These are phyloP conservation scores for Ustilaginoidea virens DNA, from an alignment of 2,329 filamentous ascomycete species.

Conservation along the genomic window DNA sequence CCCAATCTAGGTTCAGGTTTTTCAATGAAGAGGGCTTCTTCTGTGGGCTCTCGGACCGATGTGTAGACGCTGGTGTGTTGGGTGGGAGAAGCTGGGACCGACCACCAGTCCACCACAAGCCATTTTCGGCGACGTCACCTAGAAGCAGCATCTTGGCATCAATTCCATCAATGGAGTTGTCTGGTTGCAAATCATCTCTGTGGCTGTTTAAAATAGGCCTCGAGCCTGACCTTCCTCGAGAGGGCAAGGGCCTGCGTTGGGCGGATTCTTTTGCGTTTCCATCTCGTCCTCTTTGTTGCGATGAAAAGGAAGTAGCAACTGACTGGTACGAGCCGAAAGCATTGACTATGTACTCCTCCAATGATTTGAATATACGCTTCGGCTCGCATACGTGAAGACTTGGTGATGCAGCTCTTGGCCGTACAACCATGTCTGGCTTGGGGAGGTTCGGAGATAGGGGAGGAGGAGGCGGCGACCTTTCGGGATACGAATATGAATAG, in stretches of 20 bases:
- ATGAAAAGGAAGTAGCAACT: conserved; percentile 60
- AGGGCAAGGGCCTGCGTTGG: conserved; percentile 13
- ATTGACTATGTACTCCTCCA: conserved; percentile 63
- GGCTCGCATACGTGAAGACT: conserved; percentile 19
- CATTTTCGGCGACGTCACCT: conserved; percentile 67
- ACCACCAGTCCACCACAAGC: conserved; percentile 64
- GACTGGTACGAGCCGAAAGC: conserved; percentile 59
- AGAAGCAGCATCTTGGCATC: conserved; percentile 62
- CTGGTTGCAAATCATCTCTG: conserved; percentile 7
- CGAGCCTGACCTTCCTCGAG: conserved; percentile 4
- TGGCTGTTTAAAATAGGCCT: background rate
- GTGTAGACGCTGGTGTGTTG: background rate
- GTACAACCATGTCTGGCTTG: conserved; percentile 6
- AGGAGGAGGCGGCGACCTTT: conserved; percentile 17
- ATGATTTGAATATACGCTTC: conserved; percentile 51
- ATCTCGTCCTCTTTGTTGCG: conserved; percentile 19
- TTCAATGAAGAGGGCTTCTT: conserved; percentile 1
- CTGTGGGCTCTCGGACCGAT: conserved; percentile 2
- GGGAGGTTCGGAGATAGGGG: conserved; percentile 7
- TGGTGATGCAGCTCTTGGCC: conserved; percentile 8
- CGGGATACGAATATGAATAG: conserved; percentile 30
- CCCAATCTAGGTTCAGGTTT: conserved; percentile 58
- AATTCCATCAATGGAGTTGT: conserved; percentile 29
- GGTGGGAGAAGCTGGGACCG: conserved; percentile 2
- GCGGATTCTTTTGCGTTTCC: conserved; percentile 11